These are phyloP conservation scores for Infundibulicybe gibba DNA, from an alignment of 768 basidiomycete species.

Conservation along the genomic window DNA sequence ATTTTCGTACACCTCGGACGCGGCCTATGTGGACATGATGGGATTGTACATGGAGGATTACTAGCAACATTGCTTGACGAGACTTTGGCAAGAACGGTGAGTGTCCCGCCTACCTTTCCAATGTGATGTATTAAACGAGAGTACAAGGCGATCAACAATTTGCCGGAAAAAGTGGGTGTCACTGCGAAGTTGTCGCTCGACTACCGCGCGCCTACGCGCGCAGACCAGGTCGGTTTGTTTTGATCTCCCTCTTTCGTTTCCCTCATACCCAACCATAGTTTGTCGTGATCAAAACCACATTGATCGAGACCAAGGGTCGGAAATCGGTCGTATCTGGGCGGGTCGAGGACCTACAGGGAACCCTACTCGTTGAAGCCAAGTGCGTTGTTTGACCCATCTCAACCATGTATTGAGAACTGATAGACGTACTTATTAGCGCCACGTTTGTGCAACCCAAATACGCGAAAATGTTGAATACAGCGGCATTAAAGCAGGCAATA, in stretches of 20 bases:
- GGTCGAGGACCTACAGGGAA: slow-evolving; percentile 82
- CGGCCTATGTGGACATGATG: slow-evolving; percentile 89
- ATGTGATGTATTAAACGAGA: not conserved
- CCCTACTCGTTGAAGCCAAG: slow-evolving; percentile 78
- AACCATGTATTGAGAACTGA: not conserved
- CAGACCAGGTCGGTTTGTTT: slow-evolving; percentile 62
- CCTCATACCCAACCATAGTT: slow-evolving; percentile 46
- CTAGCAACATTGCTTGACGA: slow-evolving; percentile 92
- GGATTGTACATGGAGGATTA: slow-evolving; percentile 91
- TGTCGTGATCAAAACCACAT: slow-evolving; percentile 70
- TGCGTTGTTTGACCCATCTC: slow-evolving; percentile 32
- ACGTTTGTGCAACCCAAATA: slow-evolving; percentile 90
- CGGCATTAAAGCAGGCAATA: slow-evolving; percentile 57
- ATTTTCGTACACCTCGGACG: slow-evolving; percentile 80
- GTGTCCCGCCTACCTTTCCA: slow-evolving; percentile 3
- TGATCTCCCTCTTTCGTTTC: not conserved
- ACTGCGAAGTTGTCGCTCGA: slow-evolving; percentile 82
- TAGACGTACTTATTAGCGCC: slow-evolving; percentile 40
- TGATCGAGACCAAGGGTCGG: slow-evolving; percentile 70
- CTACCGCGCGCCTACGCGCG: slow-evolving; percentile 85
- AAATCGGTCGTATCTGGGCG: slow-evolving; percentile 69
- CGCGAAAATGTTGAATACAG: slow-evolving; percentile 68
- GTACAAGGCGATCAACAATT: slow-evolving; percentile 72
- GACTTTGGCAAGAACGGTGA: slow-evolving; percentile 72
- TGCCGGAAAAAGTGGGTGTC: slow-evolving; percentile 89